Percentiles rank a stretch among this genome's conserved stretches.
Evolutionary conservation across 1,284 basidiomycete species (phyloP).

Genomic region (Cryptococcus sp.): DNA sequence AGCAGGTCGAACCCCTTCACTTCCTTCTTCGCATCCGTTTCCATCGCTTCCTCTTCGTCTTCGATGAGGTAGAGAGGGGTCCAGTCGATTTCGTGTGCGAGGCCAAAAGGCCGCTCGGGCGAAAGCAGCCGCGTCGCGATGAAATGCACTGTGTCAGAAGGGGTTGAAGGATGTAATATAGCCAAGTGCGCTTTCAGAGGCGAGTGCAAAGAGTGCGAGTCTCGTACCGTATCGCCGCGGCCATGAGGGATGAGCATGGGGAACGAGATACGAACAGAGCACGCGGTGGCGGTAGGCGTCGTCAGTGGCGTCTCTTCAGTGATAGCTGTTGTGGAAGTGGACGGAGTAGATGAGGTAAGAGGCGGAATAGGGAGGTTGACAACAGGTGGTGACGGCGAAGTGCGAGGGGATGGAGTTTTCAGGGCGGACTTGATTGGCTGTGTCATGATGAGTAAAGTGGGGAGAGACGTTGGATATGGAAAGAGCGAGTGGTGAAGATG

Average conservation of each 20-base stretch:
- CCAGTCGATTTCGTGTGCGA: slow-evolving; percentile 4
- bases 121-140: slow-evolving; percentile 36
- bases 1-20: slow-evolving; percentile 18
- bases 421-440: background rate
- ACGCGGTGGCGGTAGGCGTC: background rate
- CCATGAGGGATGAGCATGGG: background rate
- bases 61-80: background rate
- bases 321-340: no score
- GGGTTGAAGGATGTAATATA: slow-evolving; percentile 28
- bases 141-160: slow-evolving; percentile 25
- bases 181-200: slow-evolving; percentile 31
- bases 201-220: slow-evolving; percentile 24
- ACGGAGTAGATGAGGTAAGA: slow-evolving; percentile 15
- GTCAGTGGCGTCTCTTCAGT: no score
- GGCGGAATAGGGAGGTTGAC: slow-evolving; percentile 15
- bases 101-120: slow-evolving; percentile 21
- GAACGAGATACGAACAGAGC: background rate
- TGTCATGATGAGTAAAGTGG: background rate
- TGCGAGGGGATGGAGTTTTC: slow-evolving; percentile 17
- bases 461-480: no score
- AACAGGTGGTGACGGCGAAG: slow-evolving; percentile 3
- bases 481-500: no score
- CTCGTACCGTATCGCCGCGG: no score
- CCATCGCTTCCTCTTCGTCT: background rate
- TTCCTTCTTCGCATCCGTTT: no score